These are phyloP conservation scores for Asclepias syriaca DNA, from an alignment of 257 asterid genomes.

Conservation along the genomic window DNA sequence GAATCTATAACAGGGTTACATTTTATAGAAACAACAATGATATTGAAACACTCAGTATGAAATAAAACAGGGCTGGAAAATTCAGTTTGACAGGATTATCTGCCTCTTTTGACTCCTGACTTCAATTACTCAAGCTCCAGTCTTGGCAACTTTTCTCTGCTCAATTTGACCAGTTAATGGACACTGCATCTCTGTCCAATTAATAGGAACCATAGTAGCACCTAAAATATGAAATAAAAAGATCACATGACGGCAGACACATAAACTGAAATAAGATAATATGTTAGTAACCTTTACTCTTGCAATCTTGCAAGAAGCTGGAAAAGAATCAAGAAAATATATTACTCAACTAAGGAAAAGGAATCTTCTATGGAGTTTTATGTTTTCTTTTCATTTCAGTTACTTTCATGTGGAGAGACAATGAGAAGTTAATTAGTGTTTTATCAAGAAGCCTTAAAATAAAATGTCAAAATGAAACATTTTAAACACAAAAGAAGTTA, in stretches of 20 bases:
- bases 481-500: neutral
- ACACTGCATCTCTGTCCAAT: constrained; percentile 99
- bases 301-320: neutral
- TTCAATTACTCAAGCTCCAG: constrained; percentile 35
- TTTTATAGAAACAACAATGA: neutral
- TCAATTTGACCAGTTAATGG: constrained; percentile 81
- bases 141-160: constrained; percentile 84
- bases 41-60: neutral
- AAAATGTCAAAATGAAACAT: neutral
- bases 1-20: neutral
- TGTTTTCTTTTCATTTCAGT: too few species aligned
- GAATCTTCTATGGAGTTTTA: too few species aligned
- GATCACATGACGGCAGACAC: neutral
- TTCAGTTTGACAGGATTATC: neutral
- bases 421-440: too few species aligned
- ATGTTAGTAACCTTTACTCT: neutral
- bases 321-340: neutral
- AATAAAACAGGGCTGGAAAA: neutral
- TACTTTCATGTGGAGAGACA: too few species aligned
- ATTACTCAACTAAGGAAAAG: neutral
- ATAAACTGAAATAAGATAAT: neutral
- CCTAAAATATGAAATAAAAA: constrained; percentile 34
- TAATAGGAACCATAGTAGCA: constrained; percentile 78
- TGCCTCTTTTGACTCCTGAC: neutral
- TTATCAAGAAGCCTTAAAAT: neutral